Evolutionary conservation across 1,284 basidiomycete species (phyloP).

Genomic region (Retiboletus flavoniger): DNA sequence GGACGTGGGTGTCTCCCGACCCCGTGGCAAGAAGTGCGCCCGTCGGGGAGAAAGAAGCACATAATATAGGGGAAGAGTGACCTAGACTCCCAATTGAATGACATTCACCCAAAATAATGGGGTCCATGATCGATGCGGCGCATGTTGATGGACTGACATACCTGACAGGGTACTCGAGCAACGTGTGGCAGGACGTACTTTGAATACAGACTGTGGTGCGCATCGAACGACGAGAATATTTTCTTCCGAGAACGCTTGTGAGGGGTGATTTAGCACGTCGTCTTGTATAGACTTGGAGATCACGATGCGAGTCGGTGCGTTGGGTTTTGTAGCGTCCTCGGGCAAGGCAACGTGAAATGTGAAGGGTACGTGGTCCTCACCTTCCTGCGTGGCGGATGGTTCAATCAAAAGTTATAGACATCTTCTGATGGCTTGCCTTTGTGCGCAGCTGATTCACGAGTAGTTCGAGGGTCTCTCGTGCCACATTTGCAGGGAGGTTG

Average conservation of each 20-base stretch:
- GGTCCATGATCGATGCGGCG: conserved; percentile 4
- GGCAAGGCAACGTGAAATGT: conserved; percentile 81
- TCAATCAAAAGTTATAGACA: conserved; percentile 1
- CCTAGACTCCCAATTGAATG: conserved; percentile 45
- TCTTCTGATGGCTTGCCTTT: conserved; percentile 47
- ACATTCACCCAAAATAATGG: conserved; percentile 2
- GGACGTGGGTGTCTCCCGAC: conserved; percentile 90
- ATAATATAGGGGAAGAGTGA: conserved; percentile 92
- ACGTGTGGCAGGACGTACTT: conserved; percentile 88
- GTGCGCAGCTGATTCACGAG: conserved; percentile 82
- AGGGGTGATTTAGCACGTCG: conserved; percentile 74
- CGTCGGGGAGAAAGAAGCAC: conserved; percentile 93
- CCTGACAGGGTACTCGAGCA: conserved; percentile 92
- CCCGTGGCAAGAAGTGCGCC: conserved; percentile 91
- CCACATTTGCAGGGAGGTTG: conserved; percentile 83
- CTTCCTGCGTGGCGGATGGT: conserved; percentile 39
- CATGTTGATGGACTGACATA: conserved; percentile 35
- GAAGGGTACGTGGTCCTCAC: conserved; percentile 88
- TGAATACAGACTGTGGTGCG: conserved; percentile 94
- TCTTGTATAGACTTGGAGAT: conserved; percentile 77
- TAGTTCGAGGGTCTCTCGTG: conserved; percentile 80
- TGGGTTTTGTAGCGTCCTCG: conserved; percentile 48
- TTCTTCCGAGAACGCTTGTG: conserved; percentile 76
- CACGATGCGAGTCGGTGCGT: conserved; percentile 74
- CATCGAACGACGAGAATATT: conserved; percentile 86